These are phyloP conservation scores for Inga leiocalycina DNA, from an alignment of 306 rosid genomes.

Conservation along the genomic window DNA sequence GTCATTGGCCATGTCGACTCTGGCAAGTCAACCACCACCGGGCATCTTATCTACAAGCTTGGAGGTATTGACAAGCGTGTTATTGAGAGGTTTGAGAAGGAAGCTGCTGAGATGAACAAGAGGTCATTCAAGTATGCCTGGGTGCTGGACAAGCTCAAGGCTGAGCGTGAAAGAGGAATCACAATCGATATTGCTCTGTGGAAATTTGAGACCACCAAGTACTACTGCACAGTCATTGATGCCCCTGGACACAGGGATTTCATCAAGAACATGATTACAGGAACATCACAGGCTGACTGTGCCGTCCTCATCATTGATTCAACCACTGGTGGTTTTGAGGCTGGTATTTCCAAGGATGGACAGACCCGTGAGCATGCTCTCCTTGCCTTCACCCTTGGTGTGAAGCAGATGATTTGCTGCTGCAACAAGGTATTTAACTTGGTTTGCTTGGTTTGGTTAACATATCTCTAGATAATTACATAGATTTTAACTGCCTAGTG, in stretches of 20 bases:
- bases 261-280: conserved; percentile 92
- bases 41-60: conserved; percentile 90
- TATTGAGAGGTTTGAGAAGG: conserved; percentile 89
- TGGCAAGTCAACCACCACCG: conserved; percentile 90
- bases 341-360: conserved; percentile 95
- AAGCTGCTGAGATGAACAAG: conserved; percentile 98
- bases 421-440: conserved; percentile 71
- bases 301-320: conserved; percentile 92
- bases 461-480: no score
- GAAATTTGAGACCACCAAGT: conserved; percentile 91
- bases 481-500: not conserved
- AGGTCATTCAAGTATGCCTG: conserved; percentile 95
- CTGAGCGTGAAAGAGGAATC: conserved; percentile 95
- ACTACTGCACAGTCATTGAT: conserved; percentile 93
- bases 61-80: conserved; percentile 99
- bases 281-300: conserved; percentile 91
- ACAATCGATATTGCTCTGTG: conserved; percentile 91
- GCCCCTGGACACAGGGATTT: conserved; percentile 96
- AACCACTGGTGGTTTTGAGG: conserved; percentile 93
- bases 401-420: conserved; percentile 92
- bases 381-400: conserved; percentile 94
- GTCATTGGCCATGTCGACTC: conserved; percentile 97
- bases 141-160: conserved; percentile 97
- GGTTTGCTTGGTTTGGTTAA: no score
- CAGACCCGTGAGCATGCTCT: conserved; percentile 97